Conservation (phyloP, 768 basidiomycete genomes). For the button mushroom (Agaricus bisporus) region DNA sequence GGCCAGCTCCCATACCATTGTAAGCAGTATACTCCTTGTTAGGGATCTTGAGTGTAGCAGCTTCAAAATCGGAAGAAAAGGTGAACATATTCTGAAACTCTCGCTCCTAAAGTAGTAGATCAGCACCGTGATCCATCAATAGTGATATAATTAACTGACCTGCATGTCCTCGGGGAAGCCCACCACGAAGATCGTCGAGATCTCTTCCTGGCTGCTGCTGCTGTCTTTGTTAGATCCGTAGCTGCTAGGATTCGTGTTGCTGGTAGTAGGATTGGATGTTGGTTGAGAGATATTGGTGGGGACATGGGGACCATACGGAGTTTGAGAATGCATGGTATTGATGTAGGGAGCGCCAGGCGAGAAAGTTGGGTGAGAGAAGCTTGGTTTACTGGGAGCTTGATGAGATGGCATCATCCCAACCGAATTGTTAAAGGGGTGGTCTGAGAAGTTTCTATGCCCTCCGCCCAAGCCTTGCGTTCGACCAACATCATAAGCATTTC, state of each 20-base stretch:
- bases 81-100: slow-evolving; percentile 99
- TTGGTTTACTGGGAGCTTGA: slow-evolving; percentile 17
- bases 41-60: slow-evolving; percentile 95
- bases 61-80: slow-evolving; percentile 93
- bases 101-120: slow-evolving; percentile 62
- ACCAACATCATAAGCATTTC: slow-evolving; percentile 29
- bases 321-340: slow-evolving; percentile 52
- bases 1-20: slow-evolving; percentile 11
- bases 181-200: slow-evolving; percentile 96
- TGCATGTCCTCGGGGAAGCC: slow-evolving; percentile 99
- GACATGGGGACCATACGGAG: slow-evolving; percentile 69
- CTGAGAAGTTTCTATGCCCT: slow-evolving; percentile 25
- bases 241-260: slow-evolving; percentile 20
- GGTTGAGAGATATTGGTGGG: slow-evolving; percentile 27
- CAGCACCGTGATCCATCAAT: slow-evolving; percentile 14
- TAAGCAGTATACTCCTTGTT: slow-evolving; percentile 85
- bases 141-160: slow-evolving; percentile 38
- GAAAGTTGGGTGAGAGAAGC: slow-evolving; percentile 20
- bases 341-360: slow-evolving; percentile 19
- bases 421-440: slow-evolving; percentile 23
- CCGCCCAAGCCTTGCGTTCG: slow-evolving; percentile 21
- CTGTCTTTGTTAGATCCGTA: slow-evolving; percentile 20
- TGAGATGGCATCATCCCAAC: slow-evolving; percentile 17
- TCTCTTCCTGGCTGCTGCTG: slow-evolving; percentile 63
- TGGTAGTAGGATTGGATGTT: slow-evolving; percentile 17